These are phyloP conservation scores for Fraxinus xanthoxyloides DNA, from an alignment of 305 asterid species.

Conservation along the genomic window DNA sequence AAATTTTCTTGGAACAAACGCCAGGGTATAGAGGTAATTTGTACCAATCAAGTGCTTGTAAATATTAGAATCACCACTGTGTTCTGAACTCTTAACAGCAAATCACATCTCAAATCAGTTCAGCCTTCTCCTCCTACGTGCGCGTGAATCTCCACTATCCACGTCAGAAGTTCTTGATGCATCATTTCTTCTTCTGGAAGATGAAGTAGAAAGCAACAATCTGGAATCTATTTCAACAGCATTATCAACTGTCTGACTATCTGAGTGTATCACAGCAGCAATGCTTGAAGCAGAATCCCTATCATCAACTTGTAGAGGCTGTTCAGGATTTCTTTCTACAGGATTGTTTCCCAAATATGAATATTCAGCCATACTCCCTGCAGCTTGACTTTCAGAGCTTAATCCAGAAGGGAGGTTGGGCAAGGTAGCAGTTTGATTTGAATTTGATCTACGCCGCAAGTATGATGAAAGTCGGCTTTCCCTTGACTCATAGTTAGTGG, in stretches of 20 bases:
- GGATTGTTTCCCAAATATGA: conserved; percentile 29
- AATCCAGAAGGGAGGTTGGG: conserved; percentile 35
- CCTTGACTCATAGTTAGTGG: conserved; percentile 29
- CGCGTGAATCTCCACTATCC: conserved; percentile 54
- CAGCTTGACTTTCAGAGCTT: conserved; percentile 19
- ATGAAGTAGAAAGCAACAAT: conserved; percentile 38
- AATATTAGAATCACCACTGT: not conserved
- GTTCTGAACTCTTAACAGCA: not conserved
- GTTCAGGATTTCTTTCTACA: conserved; percentile 35
- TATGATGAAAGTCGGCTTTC: conserved; percentile 32
- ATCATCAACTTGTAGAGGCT: conserved; percentile 29
- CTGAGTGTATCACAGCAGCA: conserved; percentile 50
- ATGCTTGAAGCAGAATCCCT: conserved; percentile 51
- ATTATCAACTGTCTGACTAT: conserved; percentile 46
- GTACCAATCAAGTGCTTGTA: not conserved
- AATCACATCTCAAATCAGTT: conserved; percentile 17
- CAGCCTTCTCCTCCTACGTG: conserved; percentile 47
- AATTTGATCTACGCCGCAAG: conserved; percentile 32
- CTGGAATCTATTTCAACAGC: conserved; percentile 45
- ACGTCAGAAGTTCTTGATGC: conserved; percentile 43
- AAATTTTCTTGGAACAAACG: not conserved
- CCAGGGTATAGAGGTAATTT: not conserved
- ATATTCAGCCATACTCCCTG: conserved; percentile 32
- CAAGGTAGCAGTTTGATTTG: conserved; percentile 22
- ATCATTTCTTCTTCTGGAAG: conserved; percentile 41